These are phyloP conservation scores for Trichaptum fuscoviolaceum DNA, from an alignment of 768 basidiomycete species.

Conservation along the genomic window DNA sequence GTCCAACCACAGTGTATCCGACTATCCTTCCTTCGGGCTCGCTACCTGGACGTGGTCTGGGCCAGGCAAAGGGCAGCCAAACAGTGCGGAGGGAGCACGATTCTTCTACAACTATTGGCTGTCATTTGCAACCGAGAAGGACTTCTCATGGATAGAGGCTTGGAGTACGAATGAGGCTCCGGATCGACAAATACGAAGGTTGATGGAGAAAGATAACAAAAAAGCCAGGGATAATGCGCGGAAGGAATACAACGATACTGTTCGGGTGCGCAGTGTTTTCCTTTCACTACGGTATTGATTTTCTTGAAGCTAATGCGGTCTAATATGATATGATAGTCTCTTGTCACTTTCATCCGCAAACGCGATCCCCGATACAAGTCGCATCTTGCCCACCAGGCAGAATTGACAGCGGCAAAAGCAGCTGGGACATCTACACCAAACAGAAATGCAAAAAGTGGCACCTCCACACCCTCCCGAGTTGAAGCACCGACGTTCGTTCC, in stretches of 20 bases:
- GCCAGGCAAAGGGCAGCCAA: slow-evolving; percentile 33
- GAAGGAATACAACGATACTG: slow-evolving; percentile 88
- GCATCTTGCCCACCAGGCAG: slow-evolving; percentile 45
- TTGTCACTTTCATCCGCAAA: slow-evolving; percentile 73
- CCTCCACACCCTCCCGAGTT: slow-evolving; percentile 6
- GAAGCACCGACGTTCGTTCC: slow-evolving; percentile 54
- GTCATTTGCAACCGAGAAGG: slow-evolving; percentile 82
- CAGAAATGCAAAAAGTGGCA: not conserved
- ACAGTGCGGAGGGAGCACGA: slow-evolving; percentile 45
- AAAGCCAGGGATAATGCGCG: slow-evolving; percentile 83
- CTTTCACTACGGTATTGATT: no score
- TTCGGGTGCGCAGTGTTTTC: slow-evolving; percentile 52
- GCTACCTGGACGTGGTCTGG: slow-evolving; percentile 70
- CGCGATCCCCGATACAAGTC: slow-evolving; percentile 85
- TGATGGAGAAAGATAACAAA: slow-evolving; percentile 97
- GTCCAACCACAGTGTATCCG: slow-evolving; percentile 29
- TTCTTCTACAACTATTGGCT: slow-evolving; percentile 84
- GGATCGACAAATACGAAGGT: slow-evolving; percentile 75
- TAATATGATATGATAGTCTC: slow-evolving; percentile 40
- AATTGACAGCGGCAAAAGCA: slow-evolving; percentile 27
- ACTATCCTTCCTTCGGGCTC: slow-evolving; percentile 82
- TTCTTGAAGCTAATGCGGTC: not conserved
- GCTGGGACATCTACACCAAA: slow-evolving; percentile 12
- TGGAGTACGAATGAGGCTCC: slow-evolving; percentile 84
- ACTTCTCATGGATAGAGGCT: slow-evolving; percentile 82